Evolutionary conservation across 148 eudicot genomes (phyloP).

Genomic region (Polygonum aviculare): DNA sequence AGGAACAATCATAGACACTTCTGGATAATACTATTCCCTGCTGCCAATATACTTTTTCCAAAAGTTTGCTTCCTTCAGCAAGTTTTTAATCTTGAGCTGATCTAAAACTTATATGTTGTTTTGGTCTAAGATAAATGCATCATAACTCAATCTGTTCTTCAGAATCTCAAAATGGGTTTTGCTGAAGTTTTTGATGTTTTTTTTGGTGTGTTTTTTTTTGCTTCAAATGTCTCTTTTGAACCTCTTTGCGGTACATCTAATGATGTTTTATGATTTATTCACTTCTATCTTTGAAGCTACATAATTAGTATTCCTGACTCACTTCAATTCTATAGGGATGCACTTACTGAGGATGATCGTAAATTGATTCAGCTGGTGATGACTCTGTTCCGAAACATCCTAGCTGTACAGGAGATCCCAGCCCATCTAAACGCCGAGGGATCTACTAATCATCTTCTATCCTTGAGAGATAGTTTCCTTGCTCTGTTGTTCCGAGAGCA

Average conservation of each 20-base stretch:
- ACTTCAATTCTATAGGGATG: slow-evolving; percentile 36
- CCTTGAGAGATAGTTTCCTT: slow-evolving; percentile 61
- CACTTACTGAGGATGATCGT: slow-evolving; percentile 92
- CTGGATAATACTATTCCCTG: neutral
- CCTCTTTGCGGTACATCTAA: neutral
- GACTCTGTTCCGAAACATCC: slow-evolving; percentile 76
- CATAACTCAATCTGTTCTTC: neutral
- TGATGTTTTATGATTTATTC: neutral
- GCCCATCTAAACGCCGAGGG: slow-evolving; percentile 53
- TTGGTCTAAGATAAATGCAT: neutral
- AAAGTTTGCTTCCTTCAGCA: neutral
- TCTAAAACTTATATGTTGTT: neutral
- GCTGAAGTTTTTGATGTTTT: neutral
- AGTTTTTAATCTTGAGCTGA: neutral
- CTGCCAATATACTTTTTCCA: slow-evolving; percentile 1
- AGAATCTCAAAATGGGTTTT: neutral
- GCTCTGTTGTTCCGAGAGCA: slow-evolving; percentile 74
- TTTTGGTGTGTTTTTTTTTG: neutral
- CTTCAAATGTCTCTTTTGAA: slow-evolving; percentile 11
- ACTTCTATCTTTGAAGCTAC: neutral
- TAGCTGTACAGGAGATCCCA: slow-evolving; percentile 78
- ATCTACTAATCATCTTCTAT: slow-evolving; percentile 50
- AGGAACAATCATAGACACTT: neutral
- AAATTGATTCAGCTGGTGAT: slow-evolving; percentile 85
- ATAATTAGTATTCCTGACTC: neutral